phyloP scores from a whole-genome alignment of 306 rosid species.

The Acacia acuminata region DNA sequence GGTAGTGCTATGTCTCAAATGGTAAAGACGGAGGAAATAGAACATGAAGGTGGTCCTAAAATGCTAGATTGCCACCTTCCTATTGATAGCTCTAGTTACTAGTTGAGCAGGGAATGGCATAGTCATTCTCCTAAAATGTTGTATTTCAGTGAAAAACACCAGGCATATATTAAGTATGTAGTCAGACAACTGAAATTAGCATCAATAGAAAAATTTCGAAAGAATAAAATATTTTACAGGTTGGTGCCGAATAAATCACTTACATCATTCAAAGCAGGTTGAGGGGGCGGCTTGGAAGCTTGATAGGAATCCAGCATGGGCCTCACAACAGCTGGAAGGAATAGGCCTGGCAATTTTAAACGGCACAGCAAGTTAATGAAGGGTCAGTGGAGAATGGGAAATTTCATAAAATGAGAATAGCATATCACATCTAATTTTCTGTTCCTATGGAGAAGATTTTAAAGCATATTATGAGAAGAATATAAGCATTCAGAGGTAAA shows the following conservation, averaged over 20 bases:
- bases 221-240: background rate
- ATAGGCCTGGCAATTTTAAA: conserved; percentile 68
- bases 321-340: conserved; percentile 91
- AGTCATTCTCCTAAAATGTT: background rate
- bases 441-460: background rate
- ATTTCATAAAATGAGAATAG: background rate
- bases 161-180: background rate
- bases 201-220: background rate
- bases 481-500: conserved; percentile 1
- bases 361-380: conserved; percentile 26
- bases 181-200: conserved; percentile 10
- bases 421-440: conserved; percentile 13
- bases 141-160: background rate
- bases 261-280: conserved; percentile 79
- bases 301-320: conserved; percentile 89
- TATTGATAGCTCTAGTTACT: conserved; percentile 5
- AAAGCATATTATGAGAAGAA: background rate
- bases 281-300: conserved; percentile 76
- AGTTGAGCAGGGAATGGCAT: background rate
- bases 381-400: conserved; percentile 20
- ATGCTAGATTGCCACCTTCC: background rate
- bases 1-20: background rate
- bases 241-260: conserved; percentile 35
- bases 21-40: conserved; percentile 6
- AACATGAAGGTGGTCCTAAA: background rate